Conservation (phyloP, 169 alveolate genomes). For the Eimeria sp. region DNA sequence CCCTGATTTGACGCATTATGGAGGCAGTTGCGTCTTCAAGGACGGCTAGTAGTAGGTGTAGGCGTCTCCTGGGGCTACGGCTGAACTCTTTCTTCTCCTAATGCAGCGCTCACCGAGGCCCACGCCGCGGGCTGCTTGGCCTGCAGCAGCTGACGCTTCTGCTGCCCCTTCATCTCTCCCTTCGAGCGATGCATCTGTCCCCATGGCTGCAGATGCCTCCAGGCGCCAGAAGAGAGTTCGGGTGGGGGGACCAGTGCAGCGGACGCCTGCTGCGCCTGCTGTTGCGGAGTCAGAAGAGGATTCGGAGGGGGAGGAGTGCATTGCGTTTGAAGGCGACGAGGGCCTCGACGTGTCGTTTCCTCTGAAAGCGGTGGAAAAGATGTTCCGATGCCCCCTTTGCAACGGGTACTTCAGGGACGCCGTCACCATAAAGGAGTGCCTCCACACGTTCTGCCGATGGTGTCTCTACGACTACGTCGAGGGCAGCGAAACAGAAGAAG, state of each 20-base stretch:
- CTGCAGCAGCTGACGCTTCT: constrained; percentile 23
- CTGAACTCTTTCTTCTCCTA: neutral
- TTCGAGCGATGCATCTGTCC: neutral
- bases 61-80: neutral
- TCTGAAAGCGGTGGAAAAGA: constrained; percentile 57
- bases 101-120: constrained; percentile 49
- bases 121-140: constrained; percentile 40
- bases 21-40: neutral
- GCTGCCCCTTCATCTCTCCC: neutral
- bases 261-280: constrained; percentile 14
- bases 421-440: constrained; percentile 87
- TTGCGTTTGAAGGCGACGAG: constrained; percentile 73
- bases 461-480: constrained; percentile 84
- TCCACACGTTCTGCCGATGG: constrained; percentile 87
- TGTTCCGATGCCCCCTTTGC: constrained; percentile 85
- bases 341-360: constrained; percentile 76
- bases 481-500: constrained; percentile 79
- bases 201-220: neutral
- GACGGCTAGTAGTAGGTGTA: neutral
- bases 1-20: neutral
- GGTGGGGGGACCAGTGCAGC: neutral
- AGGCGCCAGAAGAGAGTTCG: constrained; percentile 14
- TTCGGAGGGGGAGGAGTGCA: constrained; percentile 19
- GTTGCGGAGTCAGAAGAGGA: constrained; percentile 21
- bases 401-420: constrained; percentile 87